Conservation (phyloP, 1,139 yeast species). For the Lodderomyces elongisporus region DNA sequence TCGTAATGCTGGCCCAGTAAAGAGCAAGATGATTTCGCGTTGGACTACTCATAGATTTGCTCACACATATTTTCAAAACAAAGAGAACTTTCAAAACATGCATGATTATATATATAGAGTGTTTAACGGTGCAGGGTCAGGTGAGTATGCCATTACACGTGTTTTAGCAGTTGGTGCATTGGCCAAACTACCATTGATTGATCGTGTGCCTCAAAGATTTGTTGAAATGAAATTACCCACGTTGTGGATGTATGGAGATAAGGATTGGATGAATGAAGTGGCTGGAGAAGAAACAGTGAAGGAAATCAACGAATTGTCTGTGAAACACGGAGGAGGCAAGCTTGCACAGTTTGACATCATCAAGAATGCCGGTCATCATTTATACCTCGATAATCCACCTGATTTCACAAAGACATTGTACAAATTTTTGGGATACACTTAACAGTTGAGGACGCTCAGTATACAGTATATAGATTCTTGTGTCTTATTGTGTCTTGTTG, state of each 20-base stretch:
- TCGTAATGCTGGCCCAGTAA: slow-evolving; percentile 33
- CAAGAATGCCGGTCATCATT: slow-evolving; percentile 67
- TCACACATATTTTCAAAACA: slow-evolving; percentile 28
- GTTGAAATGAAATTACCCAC: slow-evolving; percentile 38
- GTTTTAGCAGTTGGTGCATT: slow-evolving; percentile 37
- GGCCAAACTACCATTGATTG: slow-evolving; percentile 40
- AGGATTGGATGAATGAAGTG: slow-evolving; percentile 45
- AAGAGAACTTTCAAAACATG: slow-evolving; percentile 27
- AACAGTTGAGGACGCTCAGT: too few relatives aligned
- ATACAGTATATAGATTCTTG: too few relatives aligned
- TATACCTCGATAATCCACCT: slow-evolving; percentile 67
- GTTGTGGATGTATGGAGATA: slow-evolving; percentile 44
- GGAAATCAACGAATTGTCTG: slow-evolving; percentile 34
- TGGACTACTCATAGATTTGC: slow-evolving; percentile 43
- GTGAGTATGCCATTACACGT: slow-evolving; percentile 43
- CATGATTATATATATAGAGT: slow-evolving; percentile 41
- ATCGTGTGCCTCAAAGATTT: slow-evolving; percentile 37
- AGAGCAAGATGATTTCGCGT: slow-evolving; percentile 31
- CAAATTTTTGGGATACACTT: slow-evolving; percentile 23
- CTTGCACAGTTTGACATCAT: slow-evolving; percentile 41
- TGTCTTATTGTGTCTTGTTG: too few relatives aligned
- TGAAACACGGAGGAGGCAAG: slow-evolving; percentile 11
- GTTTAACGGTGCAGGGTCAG: slow-evolving; percentile 40
- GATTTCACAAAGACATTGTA: slow-evolving; percentile 32
- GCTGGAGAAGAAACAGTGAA: slow-evolving; percentile 39